A percentile compares a stretch with the other conserved stretches of the same genome.
Evolutionary conservation across 805 yeast genomes (phyloP).

Genomic region (Saccharomyces kudriavzevii): DNA sequence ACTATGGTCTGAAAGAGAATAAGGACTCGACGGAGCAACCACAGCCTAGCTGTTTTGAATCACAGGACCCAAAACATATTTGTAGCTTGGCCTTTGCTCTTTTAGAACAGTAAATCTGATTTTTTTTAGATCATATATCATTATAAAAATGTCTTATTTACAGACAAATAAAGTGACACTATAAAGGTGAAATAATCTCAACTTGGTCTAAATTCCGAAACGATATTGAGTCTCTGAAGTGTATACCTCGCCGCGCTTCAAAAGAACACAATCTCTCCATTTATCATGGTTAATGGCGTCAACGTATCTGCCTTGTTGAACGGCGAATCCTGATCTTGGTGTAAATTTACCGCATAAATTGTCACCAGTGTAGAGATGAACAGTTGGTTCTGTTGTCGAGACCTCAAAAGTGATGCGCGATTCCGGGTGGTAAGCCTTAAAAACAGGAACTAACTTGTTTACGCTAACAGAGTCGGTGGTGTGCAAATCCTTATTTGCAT

Average conservation of each 20-base stretch:
- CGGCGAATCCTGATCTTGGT: conserved; percentile 47
- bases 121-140: background rate
- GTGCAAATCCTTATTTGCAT: conserved; percentile 15
- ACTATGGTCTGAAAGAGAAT: no score
- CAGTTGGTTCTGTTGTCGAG: conserved; percentile 57
- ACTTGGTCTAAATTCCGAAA: background rate
- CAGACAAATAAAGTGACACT: background rate
- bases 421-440: conserved; percentile 40
- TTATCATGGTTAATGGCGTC: conserved; percentile 42
- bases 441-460: conserved; percentile 30
- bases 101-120: no score
- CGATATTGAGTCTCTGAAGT: conserved; percentile 35
- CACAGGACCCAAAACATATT: no score
- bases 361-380: conserved; percentile 60
- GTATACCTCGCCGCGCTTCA: conserved; percentile 43
- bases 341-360: conserved; percentile 33
- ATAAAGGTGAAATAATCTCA: conserved; percentile 21
- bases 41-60: no score
- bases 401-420: conserved; percentile 37
- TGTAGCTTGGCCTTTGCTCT: no score
- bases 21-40: no score
- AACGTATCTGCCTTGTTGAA: conserved; percentile 53
- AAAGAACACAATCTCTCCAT: conserved; percentile 43
- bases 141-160: background rate
- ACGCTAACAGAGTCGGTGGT: conserved; percentile 41